phyloP scores from a whole-genome alignment of 2,329 filamentous ascomycete species.

The Bipolaris cookei region DNA sequence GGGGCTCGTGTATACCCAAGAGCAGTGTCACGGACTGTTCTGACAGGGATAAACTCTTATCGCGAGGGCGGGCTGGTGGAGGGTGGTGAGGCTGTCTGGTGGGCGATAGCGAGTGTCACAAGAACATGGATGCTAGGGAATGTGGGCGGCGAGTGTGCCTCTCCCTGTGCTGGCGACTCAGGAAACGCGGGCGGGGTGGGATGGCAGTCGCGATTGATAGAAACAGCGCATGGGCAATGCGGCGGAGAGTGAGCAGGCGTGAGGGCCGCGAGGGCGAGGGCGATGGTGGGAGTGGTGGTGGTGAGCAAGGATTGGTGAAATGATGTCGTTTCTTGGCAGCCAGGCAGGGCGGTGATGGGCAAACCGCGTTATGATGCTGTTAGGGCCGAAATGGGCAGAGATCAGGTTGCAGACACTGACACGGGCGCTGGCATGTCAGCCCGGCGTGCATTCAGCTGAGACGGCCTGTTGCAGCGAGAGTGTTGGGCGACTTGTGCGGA shows the following conservation, averaged over 20 bases:
- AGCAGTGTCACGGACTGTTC: constrained; percentile 19
- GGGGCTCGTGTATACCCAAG: constrained; percentile 27
- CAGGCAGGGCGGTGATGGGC: constrained; percentile 20
- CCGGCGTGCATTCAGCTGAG: constrained; percentile 15
- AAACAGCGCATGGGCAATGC: constrained; percentile 22
- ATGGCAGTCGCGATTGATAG: constrained; percentile 22
- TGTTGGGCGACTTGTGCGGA: background rate
- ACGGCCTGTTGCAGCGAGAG: constrained; percentile 4
- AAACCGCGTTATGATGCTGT: constrained; percentile 13
- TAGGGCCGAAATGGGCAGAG: constrained; percentile 29
- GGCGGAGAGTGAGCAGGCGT: constrained; percentile 11
- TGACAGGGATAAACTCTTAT: constrained; percentile 23
- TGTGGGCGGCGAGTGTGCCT: constrained; percentile 15
- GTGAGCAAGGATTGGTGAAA: constrained; percentile 21
- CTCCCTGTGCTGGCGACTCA: constrained; percentile 19
- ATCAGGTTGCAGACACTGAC: constrained; percentile 8
- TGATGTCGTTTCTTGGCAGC: constrained; percentile 37
- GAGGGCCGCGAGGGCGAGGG: constrained; percentile 5
- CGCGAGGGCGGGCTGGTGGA: constrained; percentile 17
- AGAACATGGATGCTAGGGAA: constrained; percentile 44
- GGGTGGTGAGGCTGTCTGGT: constrained; percentile 23
- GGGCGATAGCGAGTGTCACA: constrained; percentile 47
- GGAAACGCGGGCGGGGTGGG: constrained; percentile 15
- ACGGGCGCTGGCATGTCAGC: constrained; percentile 20
- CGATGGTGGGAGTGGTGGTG: constrained; percentile 5